Conservation (phyloP, 345 rosid genomes). For the Psidium guajava region DNA sequence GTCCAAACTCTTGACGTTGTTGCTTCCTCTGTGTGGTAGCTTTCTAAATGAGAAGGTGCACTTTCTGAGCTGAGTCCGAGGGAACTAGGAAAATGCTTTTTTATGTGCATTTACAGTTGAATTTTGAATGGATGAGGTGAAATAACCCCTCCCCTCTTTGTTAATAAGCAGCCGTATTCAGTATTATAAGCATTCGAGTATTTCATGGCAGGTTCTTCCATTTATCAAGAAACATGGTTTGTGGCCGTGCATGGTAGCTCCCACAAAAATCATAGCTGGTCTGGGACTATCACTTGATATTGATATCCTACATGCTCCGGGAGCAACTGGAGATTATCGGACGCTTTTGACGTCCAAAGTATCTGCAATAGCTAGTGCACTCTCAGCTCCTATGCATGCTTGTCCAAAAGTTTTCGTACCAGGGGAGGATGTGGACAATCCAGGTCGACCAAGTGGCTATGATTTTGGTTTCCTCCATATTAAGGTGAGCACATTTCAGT, state of each 20-base stretch:
- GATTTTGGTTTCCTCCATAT: conserved; percentile 95
- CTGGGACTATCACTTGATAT: conserved; percentile 84
- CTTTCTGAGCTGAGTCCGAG: not conserved
- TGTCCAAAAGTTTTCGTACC: conserved; percentile 74
- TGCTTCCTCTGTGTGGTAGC: not conserved
- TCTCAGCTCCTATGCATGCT: conserved; percentile 55
- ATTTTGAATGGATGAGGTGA: not conserved
- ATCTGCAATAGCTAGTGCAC: conserved; percentile 64
- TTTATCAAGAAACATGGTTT: conserved; percentile 71
- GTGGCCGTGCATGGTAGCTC: conserved; percentile 98
- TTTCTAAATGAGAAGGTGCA: not conserved
- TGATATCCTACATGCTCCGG: conserved; percentile 90
- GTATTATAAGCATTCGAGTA: not conserved
- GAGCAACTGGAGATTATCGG: conserved; percentile 89
- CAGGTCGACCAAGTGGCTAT: conserved; percentile 69
- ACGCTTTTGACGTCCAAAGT: conserved; percentile 86
- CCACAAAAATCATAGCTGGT: conserved; percentile 95
- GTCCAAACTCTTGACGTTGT: not conserved
- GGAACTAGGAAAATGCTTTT: not conserved
- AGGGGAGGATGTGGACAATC: conserved; percentile 70
- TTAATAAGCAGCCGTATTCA: not conserved
- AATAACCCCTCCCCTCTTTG: not conserved
- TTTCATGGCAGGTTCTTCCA: conserved; percentile 46
- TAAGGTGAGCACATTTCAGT: conserved; percentile 32
- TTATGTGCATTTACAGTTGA: not conserved